phyloP scores from a whole-genome alignment of 805 yeast species.

The Limtongia smithiae region DNA sequence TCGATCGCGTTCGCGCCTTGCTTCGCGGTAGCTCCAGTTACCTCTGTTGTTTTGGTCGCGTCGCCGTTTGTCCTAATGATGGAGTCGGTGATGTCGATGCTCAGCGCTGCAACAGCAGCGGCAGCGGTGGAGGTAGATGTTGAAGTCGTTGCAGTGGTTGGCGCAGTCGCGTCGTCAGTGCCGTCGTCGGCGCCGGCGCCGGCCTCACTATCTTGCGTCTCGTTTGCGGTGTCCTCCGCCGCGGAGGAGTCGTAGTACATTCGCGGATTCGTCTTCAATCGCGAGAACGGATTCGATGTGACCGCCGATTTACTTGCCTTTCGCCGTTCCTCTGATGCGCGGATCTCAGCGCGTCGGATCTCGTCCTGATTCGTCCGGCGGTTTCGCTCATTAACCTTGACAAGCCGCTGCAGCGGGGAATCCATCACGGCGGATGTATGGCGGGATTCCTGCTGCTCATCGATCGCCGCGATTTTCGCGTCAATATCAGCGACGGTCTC shows the following conservation, averaged over 20 bases:
- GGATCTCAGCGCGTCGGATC: constrained; percentile 74
- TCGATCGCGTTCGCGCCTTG: constrained; percentile 35
- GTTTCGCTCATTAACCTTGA: constrained; percentile 78
- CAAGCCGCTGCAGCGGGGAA: constrained; percentile 44
- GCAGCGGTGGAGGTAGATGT: constrained; percentile 35
- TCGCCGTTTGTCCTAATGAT: constrained; percentile 27
- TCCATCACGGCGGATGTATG: constrained; percentile 8
- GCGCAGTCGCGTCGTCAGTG: constrained; percentile 33
- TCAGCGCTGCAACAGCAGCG: constrained; percentile 8
- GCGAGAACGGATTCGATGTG: constrained; percentile 73
- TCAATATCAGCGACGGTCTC: constrained; percentile 37
- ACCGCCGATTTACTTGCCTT: constrained; percentile 31
- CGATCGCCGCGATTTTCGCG: constrained; percentile 35
- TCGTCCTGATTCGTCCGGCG: constrained; percentile 73
- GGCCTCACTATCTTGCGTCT: constrained; percentile 41
- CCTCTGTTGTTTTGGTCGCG: constrained; percentile 47
- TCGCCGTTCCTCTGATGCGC: constrained; percentile 52
- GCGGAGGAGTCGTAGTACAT: constrained; percentile 59
- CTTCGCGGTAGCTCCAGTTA: constrained; percentile 28
- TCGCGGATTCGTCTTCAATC: constrained; percentile 83
- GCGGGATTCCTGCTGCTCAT: constrained; percentile 10
- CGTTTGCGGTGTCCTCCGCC: constrained; percentile 46
- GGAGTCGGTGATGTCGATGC: no score
- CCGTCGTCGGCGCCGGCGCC: constrained; percentile 51
- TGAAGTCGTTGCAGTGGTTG: no score